Evolutionary conservation across 2,329 filamentous ascomycete genomes (phyloP).

Genomic region (Penicillium glabrum): DNA sequence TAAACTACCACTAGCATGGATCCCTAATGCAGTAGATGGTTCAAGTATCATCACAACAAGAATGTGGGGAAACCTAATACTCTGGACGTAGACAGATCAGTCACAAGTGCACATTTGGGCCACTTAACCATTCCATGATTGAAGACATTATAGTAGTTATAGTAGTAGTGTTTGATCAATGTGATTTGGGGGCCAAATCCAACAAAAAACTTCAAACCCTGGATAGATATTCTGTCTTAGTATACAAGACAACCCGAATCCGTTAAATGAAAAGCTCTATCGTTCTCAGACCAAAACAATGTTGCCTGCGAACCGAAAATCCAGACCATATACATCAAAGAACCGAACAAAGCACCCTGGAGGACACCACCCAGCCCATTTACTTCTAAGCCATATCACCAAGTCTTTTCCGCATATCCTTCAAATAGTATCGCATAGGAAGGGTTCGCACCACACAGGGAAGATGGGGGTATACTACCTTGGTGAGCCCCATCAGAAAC

Average conservation of each 20-base stretch:
- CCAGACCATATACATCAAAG: too few species aligned
- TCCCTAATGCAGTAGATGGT: too few species aligned
- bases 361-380: not conserved
- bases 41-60: too few species aligned
- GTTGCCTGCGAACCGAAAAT: too few species aligned
- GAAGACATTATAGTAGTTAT: too few species aligned
- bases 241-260: not conserved
- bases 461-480: slow-evolving; percentile 23
- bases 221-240: not conserved
- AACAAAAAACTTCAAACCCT: not conserved
- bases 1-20: too few species aligned
- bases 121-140: too few species aligned
- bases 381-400: not conserved
- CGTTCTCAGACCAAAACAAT: not conserved
- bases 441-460: slow-evolving; percentile 26
- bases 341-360: not conserved
- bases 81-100: too few species aligned
- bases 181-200: too few species aligned
- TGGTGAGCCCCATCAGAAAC: slow-evolving; percentile 17
- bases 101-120: too few species aligned
- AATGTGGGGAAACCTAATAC: too few species aligned
- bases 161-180: too few species aligned
- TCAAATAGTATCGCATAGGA: slow-evolving; percentile 30
- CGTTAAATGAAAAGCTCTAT: not conserved
- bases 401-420: slow-evolving; percentile 32